Percentiles rank a stretch among this genome's conserved stretches.
These are phyloP conservation scores for Penicillium sp. DNA, from an alignment of 2,329 filamentous ascomycete genomes.

Conservation along the genomic window DNA sequence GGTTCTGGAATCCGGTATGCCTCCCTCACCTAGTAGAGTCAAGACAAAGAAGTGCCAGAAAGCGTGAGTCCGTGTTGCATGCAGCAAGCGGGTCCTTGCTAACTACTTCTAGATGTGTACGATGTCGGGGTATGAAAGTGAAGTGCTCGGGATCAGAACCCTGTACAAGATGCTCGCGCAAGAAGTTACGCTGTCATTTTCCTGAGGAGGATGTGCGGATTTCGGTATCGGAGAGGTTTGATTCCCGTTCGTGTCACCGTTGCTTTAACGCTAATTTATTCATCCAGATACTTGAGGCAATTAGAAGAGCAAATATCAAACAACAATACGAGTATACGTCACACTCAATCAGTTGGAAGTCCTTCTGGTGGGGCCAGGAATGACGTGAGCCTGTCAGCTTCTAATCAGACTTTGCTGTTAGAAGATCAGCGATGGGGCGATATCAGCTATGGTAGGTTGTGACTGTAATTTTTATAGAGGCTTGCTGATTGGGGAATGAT, in stretches of 20 bases:
- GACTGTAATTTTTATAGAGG: neutral
- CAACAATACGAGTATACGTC: neutral
- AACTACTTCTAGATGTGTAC: slow-evolving; percentile 19
- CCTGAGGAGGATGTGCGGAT: slow-evolving; percentile 22
- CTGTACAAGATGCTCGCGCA: slow-evolving; percentile 26
- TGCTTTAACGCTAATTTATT: too few relatives aligned
- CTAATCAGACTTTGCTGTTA: slow-evolving; percentile 2
- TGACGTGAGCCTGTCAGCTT: slow-evolving; percentile 1
- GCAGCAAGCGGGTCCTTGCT: neutral
- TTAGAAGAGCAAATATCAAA: slow-evolving; percentile 18
- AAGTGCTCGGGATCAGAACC: slow-evolving; percentile 29
- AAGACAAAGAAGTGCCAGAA: slow-evolving; percentile 22
- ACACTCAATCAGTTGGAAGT: neutral
- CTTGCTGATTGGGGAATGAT: neutral
- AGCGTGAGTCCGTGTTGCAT: slow-evolving; percentile 15
- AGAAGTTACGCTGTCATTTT: slow-evolving; percentile 24
- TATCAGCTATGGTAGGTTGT: slow-evolving; percentile 1
- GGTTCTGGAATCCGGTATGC: slow-evolving; percentile 12
- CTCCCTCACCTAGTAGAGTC: slow-evolving; percentile 5
- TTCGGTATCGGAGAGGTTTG: slow-evolving; percentile 26
- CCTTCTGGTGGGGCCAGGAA: slow-evolving; percentile 2
- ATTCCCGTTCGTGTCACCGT: neutral
- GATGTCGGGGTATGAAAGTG: slow-evolving; percentile 32
- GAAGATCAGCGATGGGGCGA: slow-evolving; percentile 6
- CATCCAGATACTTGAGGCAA: slow-evolving; percentile 18